Base-by-base conservation (phyloP, 768 basidiomycete species). In the Podaxis mareebaensis region DNA sequence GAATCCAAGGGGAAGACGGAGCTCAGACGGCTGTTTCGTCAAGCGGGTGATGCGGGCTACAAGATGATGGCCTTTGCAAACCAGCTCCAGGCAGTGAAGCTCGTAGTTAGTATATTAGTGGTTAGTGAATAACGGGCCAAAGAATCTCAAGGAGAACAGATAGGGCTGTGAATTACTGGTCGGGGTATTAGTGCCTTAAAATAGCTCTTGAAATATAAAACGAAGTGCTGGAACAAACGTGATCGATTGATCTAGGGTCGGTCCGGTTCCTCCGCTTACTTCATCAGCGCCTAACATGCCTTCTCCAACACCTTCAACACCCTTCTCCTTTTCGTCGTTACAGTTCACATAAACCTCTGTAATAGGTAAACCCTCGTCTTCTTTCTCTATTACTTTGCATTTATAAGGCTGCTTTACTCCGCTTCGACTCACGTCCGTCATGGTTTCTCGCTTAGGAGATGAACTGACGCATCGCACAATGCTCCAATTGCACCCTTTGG, bases 391-490 rank as follows among this genome's bases (percentile, higher is more conserved):
- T 62, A 26, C 44, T 46, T 46, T 40, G 33, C 24, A 55, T 55
- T 17, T 22, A 54, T 20, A 22, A 48, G 44, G 52, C 26, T 8
- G 48, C 20, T 33, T 39, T 56, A 3, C 40, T 61, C 40, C 10
- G 42, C 30, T 62, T 56, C 30, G 42, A 48, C 40, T 33, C 26
- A 24, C 28, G 26, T 39, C 42, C 53, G 40, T 48, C 42, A 48
- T 62, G 6, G 33, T 48, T 51, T 39, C n/a, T 36, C 24, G 51
- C 58, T 49, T 49, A 40, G 58, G 46, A 58, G 46, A 58, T 61
- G 52, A 53, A 61, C 22, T 53, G 20, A 20, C 6, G 39, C 17
- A 5, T 20, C 11, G 36, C 24, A 17, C 52, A 30, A 30, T 42
- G 49, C 40, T 5, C 39, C 56, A 12, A 13, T 26, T 58, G 44